Base-by-base conservation (phyloP, 2,329 filamentous ascomycete species). In the Ramularia collo-cygni region DNA sequence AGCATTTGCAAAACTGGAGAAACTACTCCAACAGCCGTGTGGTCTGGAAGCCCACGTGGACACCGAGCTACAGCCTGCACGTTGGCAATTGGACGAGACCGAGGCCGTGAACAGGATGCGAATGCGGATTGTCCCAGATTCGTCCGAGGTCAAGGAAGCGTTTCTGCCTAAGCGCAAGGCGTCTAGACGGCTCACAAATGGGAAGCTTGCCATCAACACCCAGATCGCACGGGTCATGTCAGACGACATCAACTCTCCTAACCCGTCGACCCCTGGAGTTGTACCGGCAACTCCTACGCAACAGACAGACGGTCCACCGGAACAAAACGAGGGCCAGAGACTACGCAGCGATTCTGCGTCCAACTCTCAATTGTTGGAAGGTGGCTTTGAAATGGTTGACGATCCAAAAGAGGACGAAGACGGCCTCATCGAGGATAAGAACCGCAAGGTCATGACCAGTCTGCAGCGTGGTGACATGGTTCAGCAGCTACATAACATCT, bases 51-150 rank as follows among this genome's bases (percentile, higher is more conserved):
- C 83, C 37, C 76, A 82, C 27, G 68, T 74, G 0, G 68, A 71
- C 2, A 33, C 16, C 4, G 36, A 38, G 14, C 10, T 10, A 6
- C 21, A 24, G 21, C 62, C 75, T 1, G 70, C 71, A 0, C 93
- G 84, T 60, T 98, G 90, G 90, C 88, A 90, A 54, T 75, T 98
- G 10, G 92, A 98, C 58, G 82, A 93, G 54, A 96, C 92, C 0
- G 92, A 98, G 66, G 90, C 92, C 8, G 81, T 89, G 8, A 95
- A 95, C 60, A 81, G 93, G 13, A 96, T 96, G 87, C 80, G 93
- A 12, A 72, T 95, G 54, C 79, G 92, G 18, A 76, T 95, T 36
- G 72, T 95, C 1, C 85, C 89, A 1, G 89, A 95, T 58, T 77
- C 77, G 41, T 75, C 76, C 0, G 70, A 74, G 1, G 74, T 79